phyloP scores from a whole-genome alignment of 2,329 filamentous ascomycete genomes.

The Plenodomus tracheiphilus region DNA sequence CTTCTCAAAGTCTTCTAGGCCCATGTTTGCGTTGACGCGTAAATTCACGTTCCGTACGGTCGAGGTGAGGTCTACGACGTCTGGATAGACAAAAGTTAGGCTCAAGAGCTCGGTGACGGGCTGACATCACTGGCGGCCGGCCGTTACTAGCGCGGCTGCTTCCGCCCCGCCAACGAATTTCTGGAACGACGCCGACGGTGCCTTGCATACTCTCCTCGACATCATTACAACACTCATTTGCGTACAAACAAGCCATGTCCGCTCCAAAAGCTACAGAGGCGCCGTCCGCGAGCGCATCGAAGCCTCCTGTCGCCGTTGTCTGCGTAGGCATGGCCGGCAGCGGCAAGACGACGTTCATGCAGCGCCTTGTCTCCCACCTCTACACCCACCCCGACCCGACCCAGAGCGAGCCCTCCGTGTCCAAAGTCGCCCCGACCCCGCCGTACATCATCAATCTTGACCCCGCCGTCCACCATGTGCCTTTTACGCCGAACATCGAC shows the following conservation, averaged over 20 bases:
- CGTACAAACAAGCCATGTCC: conserved; percentile 46
- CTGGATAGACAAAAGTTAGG: background rate
- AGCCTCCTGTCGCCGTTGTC: conserved; percentile 73
- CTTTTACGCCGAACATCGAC: conserved; percentile 97
- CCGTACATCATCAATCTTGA: conserved; percentile 98
- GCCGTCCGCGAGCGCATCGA: conserved; percentile 13
- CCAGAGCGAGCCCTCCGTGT: conserved; percentile 29
- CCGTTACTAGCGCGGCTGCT: conserved; percentile 12
- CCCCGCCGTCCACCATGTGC: conserved; percentile 88
- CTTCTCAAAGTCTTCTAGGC: conserved; percentile 76
- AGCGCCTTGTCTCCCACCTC: conserved; percentile 91
- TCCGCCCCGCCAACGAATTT: conserved; percentile 42
- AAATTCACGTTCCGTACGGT: background rate
- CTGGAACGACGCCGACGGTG: conserved; percentile 3
- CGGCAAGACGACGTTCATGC: conserved; percentile 99
- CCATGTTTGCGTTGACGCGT: conserved; percentile 49
- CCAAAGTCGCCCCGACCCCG: conserved; percentile 49
- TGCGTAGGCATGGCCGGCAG: conserved; percentile 98
- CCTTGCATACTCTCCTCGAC: background rate
- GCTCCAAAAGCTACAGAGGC: conserved; percentile 27
- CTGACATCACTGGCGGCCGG: conserved; percentile 30
- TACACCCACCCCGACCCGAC: conserved; percentile 69
- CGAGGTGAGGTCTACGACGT: conserved; percentile 1
- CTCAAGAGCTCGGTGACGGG: conserved; percentile 8
- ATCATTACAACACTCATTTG: conserved; percentile 1